phyloP scores from a whole-genome alignment of 78 protist genomes.

The Emiliania huxleyi region DNA sequence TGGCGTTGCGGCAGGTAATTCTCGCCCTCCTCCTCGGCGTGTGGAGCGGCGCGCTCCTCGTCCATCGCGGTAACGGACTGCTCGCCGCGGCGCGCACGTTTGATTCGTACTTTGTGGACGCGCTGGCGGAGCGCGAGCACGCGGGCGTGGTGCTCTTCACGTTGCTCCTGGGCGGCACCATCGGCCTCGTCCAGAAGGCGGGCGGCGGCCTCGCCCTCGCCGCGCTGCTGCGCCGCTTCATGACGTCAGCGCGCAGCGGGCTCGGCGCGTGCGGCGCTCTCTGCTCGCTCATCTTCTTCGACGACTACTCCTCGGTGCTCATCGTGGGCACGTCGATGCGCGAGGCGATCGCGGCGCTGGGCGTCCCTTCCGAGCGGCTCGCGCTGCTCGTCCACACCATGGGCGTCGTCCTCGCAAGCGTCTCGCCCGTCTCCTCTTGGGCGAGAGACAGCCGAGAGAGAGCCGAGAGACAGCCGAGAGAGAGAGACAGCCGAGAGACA shows the following conservation, averaged over 20 bases:
- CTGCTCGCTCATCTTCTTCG: not conserved
- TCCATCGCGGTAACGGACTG: not conserved
- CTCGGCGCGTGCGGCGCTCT: not conserved
- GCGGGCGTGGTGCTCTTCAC: conserved; percentile 21
- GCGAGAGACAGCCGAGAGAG: too few relatives aligned
- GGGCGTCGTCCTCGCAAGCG: not conserved
- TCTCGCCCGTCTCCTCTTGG: conserved; percentile 39
- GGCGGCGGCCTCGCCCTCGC: conserved; percentile 28
- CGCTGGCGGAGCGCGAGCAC: not conserved
- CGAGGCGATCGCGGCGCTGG: not conserved
- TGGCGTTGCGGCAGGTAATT: not conserved
- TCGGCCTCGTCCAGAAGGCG: not conserved
- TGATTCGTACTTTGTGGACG: not conserved
- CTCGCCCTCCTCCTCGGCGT: not conserved
- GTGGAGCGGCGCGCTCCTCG: not conserved
- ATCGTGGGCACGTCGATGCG: not conserved
- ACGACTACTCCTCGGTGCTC: conserved; percentile 4
- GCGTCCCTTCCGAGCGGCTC: not conserved
- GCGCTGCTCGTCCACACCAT: not conserved
- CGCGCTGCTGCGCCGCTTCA: not conserved
- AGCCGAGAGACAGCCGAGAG: too few relatives aligned
- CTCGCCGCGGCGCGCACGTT: not conserved
- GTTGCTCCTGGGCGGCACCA: not conserved
- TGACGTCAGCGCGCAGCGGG: not conserved
- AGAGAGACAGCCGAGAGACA: too few relatives aligned